Percentiles rank a stretch among this genome's conserved stretches.
These are phyloP conservation scores for Cryoendolithus antarcticus DNA, from an alignment of 2,329 filamentous ascomycete species.

Conservation along the genomic window DNA sequence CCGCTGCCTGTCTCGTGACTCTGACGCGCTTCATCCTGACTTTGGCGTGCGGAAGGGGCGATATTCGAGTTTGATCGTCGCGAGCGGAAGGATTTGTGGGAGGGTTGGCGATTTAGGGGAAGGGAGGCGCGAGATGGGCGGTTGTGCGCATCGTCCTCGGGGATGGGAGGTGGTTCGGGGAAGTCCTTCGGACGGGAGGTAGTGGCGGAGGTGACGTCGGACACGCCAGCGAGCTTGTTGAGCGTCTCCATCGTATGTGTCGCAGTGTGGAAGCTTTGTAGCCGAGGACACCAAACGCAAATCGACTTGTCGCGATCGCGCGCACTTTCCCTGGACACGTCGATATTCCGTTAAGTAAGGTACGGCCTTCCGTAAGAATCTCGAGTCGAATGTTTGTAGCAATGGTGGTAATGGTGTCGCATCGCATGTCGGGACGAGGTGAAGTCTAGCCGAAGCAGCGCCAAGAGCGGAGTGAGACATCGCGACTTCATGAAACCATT, in stretches of 20 bases:
- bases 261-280: background rate
- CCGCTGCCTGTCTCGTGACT: conserved; percentile 9
- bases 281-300: background rate
- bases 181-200: conserved; percentile 11
- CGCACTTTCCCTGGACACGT: background rate
- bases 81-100: conserved; percentile 11
- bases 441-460: no score
- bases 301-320: background rate
- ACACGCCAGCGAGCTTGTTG: conserved; percentile 22
- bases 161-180: conserved; percentile 15
- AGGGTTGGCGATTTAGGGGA: conserved; percentile 19
- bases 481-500: no score
- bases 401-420: no score
- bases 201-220: conserved; percentile 15
- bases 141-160: conserved; percentile 9
- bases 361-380: background rate
- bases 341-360: background rate
- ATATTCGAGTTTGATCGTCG: no score
- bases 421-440: no score
- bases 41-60: no score
- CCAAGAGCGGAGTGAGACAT: no score
- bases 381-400: background rate
- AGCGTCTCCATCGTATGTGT: conserved; percentile 21
- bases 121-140: conserved; percentile 20
- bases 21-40: no score